Evolutionary conservation across 305 asterid species (phyloP).

Genomic region (Fraxinus sp.): DNA sequence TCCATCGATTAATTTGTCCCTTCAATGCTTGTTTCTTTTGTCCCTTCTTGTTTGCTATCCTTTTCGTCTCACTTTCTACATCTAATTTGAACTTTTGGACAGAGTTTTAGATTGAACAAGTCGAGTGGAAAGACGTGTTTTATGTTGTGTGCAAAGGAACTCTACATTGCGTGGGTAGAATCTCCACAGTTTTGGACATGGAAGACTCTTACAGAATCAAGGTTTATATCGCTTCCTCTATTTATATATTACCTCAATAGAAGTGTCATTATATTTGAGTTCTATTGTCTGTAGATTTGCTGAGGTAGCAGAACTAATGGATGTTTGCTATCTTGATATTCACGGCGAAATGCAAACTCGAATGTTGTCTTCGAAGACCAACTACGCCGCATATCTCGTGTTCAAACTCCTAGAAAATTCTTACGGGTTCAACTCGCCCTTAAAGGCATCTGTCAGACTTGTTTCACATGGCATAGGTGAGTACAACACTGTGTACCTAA

Average conservation of each 20-base stretch:
- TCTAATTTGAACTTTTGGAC: not conserved
- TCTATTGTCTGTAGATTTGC: not conserved
- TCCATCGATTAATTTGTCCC: too few relatives aligned
- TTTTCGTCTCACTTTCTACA: too few relatives aligned
- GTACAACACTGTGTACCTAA: not conserved
- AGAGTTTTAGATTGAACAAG: constrained; percentile 30
- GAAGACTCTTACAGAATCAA: constrained; percentile 30
- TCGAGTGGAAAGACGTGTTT: constrained; percentile 31
- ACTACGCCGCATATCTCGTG: not conserved
- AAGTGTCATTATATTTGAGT: not conserved
- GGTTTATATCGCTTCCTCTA: not conserved
- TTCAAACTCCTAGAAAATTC: not conserved
- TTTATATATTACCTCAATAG: not conserved
- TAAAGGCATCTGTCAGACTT: constrained; percentile 5
- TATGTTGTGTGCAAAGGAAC: constrained; percentile 33
- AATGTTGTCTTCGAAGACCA: not conserved
- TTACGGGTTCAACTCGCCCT: not conserved
- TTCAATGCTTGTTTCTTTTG: too few relatives aligned
- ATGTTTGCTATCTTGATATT: not conserved
- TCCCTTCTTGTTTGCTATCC: too few relatives aligned
- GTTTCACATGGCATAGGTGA: not conserved
- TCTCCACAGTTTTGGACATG: constrained; percentile 22
- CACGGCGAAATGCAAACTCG: not conserved
- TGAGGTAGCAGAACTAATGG: not conserved
- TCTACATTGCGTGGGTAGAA: constrained; percentile 17